These are phyloP conservation scores for Venturiaceae sp. DNA, from an alignment of 2,329 filamentous ascomycete species.

Conservation along the genomic window DNA sequence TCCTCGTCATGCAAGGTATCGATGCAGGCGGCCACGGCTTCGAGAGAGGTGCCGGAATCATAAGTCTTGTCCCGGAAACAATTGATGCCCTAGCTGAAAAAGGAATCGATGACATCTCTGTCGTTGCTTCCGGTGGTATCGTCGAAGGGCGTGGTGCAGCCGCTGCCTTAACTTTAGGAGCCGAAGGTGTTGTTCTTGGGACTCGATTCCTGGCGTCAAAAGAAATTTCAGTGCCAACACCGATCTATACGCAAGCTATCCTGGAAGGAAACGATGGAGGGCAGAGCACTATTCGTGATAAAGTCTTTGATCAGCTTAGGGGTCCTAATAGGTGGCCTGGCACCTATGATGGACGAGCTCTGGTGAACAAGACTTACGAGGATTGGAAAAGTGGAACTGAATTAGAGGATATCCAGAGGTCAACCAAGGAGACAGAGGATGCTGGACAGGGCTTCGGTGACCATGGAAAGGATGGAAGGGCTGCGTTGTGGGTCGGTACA, in stretches of 20 bases:
- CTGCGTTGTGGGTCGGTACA: constrained; percentile 51
- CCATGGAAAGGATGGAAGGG: too few species aligned
- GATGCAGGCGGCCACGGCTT: constrained; percentile 58
- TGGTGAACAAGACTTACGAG: constrained; percentile 44
- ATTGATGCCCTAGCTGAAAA: constrained; percentile 29
- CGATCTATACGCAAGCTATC: constrained; percentile 37
- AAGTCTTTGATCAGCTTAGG: constrained; percentile 42
- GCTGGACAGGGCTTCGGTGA: not conserved
- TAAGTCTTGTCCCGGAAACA: constrained; percentile 50
- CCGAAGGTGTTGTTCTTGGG: constrained; percentile 47
- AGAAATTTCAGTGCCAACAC: constrained; percentile 28
- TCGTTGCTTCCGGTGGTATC: constrained; percentile 53
- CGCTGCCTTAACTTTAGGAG: constrained; percentile 45
- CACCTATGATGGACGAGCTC: constrained; percentile 45
- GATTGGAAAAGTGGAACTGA: constrained; percentile 24
- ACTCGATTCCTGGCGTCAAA: constrained; percentile 50
- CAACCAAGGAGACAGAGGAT: constrained; percentile 35
- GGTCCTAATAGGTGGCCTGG: constrained; percentile 49
- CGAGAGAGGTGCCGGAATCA: constrained; percentile 41
- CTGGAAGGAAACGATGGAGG: constrained; percentile 40
- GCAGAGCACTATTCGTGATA: constrained; percentile 37
- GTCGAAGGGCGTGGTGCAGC: constrained; percentile 45
- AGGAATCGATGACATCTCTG: not conserved
- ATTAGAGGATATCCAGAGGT: constrained; percentile 30
- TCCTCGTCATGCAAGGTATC: constrained; percentile 51